A percentile compares a stretch with the other conserved stretches of the same genome.
These are phyloP conservation scores for Talaromyces verruculosus DNA, from an alignment of 2,329 filamentous ascomycete species.

Conservation along the genomic window DNA sequence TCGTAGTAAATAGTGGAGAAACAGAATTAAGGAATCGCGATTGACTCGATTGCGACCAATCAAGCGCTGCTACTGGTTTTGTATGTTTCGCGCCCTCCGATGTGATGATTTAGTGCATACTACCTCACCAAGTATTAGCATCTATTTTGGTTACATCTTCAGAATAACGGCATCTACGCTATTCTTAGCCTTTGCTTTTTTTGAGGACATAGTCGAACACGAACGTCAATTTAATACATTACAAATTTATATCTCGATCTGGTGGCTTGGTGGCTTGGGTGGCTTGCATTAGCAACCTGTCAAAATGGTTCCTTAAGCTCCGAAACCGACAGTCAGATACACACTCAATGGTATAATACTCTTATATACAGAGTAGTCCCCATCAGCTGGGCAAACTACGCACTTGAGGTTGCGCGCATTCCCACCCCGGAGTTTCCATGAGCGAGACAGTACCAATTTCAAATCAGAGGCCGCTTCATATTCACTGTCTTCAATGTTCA, in stretches of 20 bases:
- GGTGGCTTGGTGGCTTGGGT: constrained; percentile 6
- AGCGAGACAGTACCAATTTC: too few species aligned
- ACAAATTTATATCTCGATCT: neutral
- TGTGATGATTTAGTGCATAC: neutral
- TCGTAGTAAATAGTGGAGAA: neutral
- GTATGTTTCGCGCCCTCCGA: neutral
- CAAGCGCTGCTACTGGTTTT: neutral
- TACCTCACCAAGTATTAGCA: neutral
- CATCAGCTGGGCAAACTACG: neutral
- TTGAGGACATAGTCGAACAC: neutral
- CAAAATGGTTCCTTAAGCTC: neutral
- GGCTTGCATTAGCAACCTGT: constrained; percentile 1
- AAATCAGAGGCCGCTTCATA: too few species aligned
- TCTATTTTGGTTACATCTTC: constrained; percentile 1
- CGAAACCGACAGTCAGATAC: neutral
- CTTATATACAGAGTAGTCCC: neutral
- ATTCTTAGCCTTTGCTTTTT: neutral
- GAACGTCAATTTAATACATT: neutral
- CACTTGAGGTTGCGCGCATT: neutral
- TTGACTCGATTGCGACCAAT: neutral
- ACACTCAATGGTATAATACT: neutral
- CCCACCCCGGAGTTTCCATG: neutral
- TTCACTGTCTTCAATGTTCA: too few species aligned
- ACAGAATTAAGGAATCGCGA: neutral
- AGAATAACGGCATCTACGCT: neutral